Conservation (phyloP, 1,284 basidiomycete genomes). For the Pascua guehoae region DNA sequence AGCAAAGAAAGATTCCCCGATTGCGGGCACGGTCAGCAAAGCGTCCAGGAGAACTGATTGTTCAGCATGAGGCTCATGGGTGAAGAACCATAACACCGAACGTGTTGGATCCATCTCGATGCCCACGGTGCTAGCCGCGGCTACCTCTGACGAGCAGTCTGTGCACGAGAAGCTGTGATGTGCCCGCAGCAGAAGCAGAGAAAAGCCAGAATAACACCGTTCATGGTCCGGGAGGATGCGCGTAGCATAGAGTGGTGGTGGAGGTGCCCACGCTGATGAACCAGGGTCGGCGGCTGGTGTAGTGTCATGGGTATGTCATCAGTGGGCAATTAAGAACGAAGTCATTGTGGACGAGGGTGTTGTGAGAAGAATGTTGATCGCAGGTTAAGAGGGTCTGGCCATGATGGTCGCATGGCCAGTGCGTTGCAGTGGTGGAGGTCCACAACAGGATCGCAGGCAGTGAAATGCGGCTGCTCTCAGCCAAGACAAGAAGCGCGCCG, state of each 20-base stretch:
- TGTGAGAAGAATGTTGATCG: no score
- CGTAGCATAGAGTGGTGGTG: no score
- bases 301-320: no score
- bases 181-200: neutral
- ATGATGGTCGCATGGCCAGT: no score
- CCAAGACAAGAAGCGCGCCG: neutral
- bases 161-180: neutral
- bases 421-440: neutral
- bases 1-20: slow-evolving; percentile 15
- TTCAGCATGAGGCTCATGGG: no score
- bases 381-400: no score
- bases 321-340: no score
- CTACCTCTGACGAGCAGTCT: slow-evolving; percentile 11
- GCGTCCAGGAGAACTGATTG: no score
- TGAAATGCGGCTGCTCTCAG: neutral
- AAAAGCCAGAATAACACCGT: neutral
- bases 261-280: no score
- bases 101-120: slow-evolving; percentile 27
- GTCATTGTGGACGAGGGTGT: no score
- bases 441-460: neutral
- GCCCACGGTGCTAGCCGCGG: slow-evolving; percentile 9
- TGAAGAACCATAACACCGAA: slow-evolving; percentile 3
- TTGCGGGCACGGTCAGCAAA: neutral
- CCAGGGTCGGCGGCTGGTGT: no score
- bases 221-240: no score